Percentiles rank a stretch among this genome's conserved stretches.
Conservation (phyloP, 805 yeast genomes). For the Priceomyces castillae region DNA sequence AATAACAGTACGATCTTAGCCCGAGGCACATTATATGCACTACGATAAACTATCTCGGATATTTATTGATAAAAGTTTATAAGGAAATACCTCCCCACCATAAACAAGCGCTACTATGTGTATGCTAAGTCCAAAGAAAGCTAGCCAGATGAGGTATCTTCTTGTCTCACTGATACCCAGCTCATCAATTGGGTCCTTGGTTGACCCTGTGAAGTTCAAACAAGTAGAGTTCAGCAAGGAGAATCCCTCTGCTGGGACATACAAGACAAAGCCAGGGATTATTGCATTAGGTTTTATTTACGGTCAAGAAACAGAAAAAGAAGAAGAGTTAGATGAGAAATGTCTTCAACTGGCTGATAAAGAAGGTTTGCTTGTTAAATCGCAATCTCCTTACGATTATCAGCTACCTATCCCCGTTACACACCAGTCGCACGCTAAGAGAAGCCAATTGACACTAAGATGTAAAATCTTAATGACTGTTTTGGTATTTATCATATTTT, state of each 20-base stretch:
- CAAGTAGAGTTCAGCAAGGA: constrained; percentile 1
- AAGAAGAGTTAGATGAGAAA: not conserved
- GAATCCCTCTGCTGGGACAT: not conserved
- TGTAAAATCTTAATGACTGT: too few relatives aligned
- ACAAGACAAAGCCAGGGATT: constrained; percentile 3
- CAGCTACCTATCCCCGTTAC: constrained; percentile 3
- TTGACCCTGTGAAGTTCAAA: not conserved
- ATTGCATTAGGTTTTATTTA: not conserved
- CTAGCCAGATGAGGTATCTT: not conserved
- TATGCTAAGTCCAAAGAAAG: constrained; percentile 1
- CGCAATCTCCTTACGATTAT: not conserved
- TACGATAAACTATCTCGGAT: not conserved
- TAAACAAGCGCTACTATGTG: constrained; percentile 1
- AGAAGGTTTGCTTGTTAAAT: not conserved
- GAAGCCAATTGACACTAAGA: not conserved
- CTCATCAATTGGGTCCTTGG: not conserved
- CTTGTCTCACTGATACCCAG: not conserved
- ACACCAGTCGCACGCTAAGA: not conserved
- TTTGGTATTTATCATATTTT: too few relatives aligned
- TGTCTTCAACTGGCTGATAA: not conserved
- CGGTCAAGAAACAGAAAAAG: not conserved
- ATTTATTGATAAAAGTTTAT: not conserved
- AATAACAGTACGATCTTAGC: too few relatives aligned
- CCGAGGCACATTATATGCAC: too few relatives aligned
- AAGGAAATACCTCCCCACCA: not conserved